A percentile compares a stretch with the other conserved stretches of the same genome.
phyloP scores from a whole-genome alignment of 2,329 filamentous ascomycete species.

The Chaetomium sp. region DNA sequence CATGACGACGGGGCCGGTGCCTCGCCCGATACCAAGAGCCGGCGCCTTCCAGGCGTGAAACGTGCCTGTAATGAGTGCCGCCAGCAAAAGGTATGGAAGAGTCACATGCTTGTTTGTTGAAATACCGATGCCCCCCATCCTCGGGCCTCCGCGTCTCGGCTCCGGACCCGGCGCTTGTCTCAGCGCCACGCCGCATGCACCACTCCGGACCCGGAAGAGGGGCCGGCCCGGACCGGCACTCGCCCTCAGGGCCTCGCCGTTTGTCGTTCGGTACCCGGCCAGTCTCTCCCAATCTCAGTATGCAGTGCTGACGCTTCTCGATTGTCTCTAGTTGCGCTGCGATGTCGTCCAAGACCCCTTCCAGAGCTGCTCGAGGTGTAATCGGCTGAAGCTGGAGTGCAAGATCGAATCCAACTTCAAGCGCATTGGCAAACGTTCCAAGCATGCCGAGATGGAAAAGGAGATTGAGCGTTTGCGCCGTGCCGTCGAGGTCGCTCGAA shows the following conservation, averaged over 20 bases:
- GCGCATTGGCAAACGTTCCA: conserved; percentile 70
- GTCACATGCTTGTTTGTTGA: conserved; percentile 39
- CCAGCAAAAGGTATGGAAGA: conserved; percentile 60
- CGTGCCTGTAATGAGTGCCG: conserved; percentile 79
- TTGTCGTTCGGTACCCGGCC: background rate
- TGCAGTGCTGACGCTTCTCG: conserved; percentile 14
- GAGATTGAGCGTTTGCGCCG: conserved; percentile 66
- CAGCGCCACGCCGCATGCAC: too few species aligned
- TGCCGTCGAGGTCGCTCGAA: conserved; percentile 52
- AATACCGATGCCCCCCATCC: conserved; percentile 23
- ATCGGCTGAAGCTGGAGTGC: conserved; percentile 72
- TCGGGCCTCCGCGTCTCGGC: conserved; percentile 6
- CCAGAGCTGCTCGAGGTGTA: conserved; percentile 68
- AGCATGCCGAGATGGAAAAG: conserved; percentile 81
- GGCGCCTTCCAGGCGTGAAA: conserved; percentile 62
- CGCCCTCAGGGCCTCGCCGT: background rate
- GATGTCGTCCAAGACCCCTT: conserved; percentile 79
- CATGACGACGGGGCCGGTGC: conserved; percentile 43
- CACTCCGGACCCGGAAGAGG: too few species aligned
- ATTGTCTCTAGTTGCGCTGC: conserved; percentile 57
- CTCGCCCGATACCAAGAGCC: conserved; percentile 24
- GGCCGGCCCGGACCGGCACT: too few species aligned
- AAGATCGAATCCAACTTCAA: conserved; percentile 87
- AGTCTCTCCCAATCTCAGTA: background rate
- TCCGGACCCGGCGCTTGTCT: background rate